These are phyloP conservation scores for Dictyostelium citrinum DNA, from an alignment of 78 protist genomes.

Conservation along the genomic window DNA sequence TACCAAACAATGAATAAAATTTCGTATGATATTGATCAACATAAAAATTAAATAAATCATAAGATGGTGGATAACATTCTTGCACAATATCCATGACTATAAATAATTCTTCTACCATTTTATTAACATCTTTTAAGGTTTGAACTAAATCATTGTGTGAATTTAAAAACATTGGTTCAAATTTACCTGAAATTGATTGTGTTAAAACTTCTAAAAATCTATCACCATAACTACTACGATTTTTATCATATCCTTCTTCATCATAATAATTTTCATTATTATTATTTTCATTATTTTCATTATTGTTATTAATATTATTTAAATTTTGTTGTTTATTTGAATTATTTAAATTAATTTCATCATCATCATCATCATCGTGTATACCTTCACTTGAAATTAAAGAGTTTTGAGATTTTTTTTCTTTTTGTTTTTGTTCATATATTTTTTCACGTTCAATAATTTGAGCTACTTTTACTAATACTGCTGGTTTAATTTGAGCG, in stretches of 20 bases:
- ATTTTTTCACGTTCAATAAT: constrained; percentile 63
- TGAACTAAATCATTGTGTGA: constrained; percentile 32
- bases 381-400: constrained; percentile 35
- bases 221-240: constrained; percentile 43
- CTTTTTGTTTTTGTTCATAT: constrained; percentile 18
- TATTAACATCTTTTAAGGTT: constrained; percentile 42
- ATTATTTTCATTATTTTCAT: neutral
- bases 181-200: constrained; percentile 20
- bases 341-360: neutral
- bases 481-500: constrained; percentile 24
- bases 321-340: neutral
- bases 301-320: neutral
- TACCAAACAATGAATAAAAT: constrained; percentile 54
- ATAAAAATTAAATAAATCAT: constrained; percentile 51
- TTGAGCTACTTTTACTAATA: constrained; percentile 65
- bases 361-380: neutral
- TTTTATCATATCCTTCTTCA: neutral
- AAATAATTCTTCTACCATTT: constrained; percentile 52
- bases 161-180: constrained; percentile 64
- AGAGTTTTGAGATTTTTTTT: neutral
- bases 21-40: constrained; percentile 60
- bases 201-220: constrained; percentile 19
- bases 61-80: constrained; percentile 60
- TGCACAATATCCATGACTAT: constrained; percentile 43
- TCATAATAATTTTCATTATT: neutral